A percentile compares a stretch with the other conserved stretches of the same genome.
Conservation (phyloP, 257 asterid genomes). For the Verbascum thapsus region DNA sequence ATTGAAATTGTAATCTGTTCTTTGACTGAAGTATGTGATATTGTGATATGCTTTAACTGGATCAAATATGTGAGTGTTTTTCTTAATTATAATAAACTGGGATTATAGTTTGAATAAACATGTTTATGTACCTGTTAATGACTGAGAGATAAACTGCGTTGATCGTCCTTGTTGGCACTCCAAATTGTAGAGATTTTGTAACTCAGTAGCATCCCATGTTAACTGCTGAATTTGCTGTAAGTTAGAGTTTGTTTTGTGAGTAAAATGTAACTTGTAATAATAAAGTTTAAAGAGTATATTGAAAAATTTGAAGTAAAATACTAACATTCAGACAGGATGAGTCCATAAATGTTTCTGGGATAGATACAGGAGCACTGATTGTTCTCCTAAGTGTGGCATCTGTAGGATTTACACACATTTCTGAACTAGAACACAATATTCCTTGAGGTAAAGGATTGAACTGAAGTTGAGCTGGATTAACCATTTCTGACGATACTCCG, state of each 20-base stretch:
- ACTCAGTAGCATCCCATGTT: constrained; percentile 68
- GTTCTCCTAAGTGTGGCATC: constrained; percentile 57
- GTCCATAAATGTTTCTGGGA: constrained; percentile 51
- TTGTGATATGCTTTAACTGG: too few relatives aligned
- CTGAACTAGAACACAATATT: constrained; percentile 42
- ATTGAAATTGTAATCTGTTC: too few relatives aligned
- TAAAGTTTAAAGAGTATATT: constrained; percentile 8
- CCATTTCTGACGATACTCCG: constrained; percentile 47
- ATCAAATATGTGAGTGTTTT: too few relatives aligned
- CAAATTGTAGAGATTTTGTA: constrained; percentile 55
- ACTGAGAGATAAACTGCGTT: constrained; percentile 53
- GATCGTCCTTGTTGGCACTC: constrained; percentile 72
- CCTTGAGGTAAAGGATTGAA: constrained; percentile 49
- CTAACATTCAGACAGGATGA: constrained; percentile 58
- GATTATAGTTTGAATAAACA: constrained; percentile 27
- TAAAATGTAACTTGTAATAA: neutral
- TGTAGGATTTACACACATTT: constrained; percentile 45
- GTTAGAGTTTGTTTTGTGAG: constrained; percentile 15
- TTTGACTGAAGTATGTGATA: too few relatives aligned
- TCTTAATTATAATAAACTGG: constrained; percentile 13
- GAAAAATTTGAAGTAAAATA: neutral
- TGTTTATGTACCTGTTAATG: constrained; percentile 55
- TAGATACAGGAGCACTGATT: constrained; percentile 54
- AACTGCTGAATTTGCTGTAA: constrained; percentile 61
- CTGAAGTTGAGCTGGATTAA: constrained; percentile 42